Conservation (phyloP, 306 rosid genomes). For the Dryas alaskensis region DNA sequence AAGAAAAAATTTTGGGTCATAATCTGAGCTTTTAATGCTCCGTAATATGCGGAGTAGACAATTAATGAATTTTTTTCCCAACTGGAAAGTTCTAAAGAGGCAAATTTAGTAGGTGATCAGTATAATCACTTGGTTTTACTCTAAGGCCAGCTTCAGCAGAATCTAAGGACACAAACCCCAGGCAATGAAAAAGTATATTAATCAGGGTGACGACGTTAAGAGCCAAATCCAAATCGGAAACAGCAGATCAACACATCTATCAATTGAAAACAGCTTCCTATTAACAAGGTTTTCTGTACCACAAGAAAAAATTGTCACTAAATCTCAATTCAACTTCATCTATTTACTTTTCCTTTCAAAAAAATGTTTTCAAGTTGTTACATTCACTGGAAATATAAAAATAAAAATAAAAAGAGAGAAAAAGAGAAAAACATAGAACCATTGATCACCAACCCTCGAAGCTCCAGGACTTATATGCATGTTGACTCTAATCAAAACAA, state of each 20-base stretch:
- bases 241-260: background rate
- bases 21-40: background rate
- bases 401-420: background rate
- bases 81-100: background rate
- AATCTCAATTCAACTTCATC: background rate
- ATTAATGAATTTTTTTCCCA: background rate
- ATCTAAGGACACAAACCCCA: constrained; percentile 1
- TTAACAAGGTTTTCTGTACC: background rate
- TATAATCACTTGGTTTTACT: background rate
- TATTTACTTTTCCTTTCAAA: background rate
- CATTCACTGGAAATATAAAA: background rate
- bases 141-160: background rate
- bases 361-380: background rate
- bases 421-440: background rate
- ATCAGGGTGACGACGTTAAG: background rate
- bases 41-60: background rate
- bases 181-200: background rate
- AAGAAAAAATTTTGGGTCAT: background rate
- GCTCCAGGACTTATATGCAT: no score
- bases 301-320: background rate
- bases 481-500: background rate
- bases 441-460: background rate
- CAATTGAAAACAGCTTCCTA: background rate
- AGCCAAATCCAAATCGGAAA: background rate
- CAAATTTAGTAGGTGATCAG: background rate